A percentile compares a stretch with the other conserved stretches of the same genome.
Conservation (phyloP, 2,329 filamentous ascomycete genomes). For the Aspergillus pseudoterreus region DNA sequence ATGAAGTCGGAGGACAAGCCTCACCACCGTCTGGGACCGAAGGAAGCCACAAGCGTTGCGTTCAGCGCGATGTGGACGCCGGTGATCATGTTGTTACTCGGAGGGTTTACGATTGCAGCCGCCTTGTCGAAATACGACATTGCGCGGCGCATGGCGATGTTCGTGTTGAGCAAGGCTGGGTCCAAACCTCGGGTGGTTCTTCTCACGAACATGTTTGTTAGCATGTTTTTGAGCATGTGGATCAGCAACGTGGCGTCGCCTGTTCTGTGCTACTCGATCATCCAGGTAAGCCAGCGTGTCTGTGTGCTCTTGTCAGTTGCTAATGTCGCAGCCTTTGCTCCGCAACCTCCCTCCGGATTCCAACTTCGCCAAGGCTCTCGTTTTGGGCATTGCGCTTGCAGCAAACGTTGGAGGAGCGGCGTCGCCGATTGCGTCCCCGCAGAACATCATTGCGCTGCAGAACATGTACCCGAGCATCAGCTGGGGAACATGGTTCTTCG, state of each 20-base stretch:
- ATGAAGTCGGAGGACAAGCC: constrained; percentile 72
- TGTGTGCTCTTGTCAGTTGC: neutral
- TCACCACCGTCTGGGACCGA: constrained; percentile 68
- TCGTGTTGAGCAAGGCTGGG: constrained; percentile 93
- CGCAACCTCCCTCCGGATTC: constrained; percentile 88
- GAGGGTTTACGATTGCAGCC: constrained; percentile 92
- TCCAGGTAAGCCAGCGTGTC: constrained; percentile 60
- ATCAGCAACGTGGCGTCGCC: constrained; percentile 98
- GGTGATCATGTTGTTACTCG: constrained; percentile 95
- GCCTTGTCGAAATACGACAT: constrained; percentile 97
- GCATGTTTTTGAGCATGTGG: constrained; percentile 97
- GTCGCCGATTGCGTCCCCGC: constrained; percentile 92
- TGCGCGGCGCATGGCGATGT: constrained; percentile 93
- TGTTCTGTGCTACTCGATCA: constrained; percentile 95
- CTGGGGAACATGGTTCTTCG: constrained; percentile 97
- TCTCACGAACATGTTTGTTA: constrained; percentile 97
- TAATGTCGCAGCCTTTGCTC: constrained; percentile 70
- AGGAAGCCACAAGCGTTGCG: constrained; percentile 75
- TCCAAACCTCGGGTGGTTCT: constrained; percentile 85
- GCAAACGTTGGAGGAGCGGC: constrained; percentile 96
- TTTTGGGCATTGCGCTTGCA: constrained; percentile 89
- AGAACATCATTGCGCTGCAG: constrained; percentile 93
- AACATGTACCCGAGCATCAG: constrained; percentile 91
- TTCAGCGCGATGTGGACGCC: constrained; percentile 99
- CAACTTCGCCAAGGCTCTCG: constrained; percentile 89